Conservation (phyloP, 2,329 filamentous ascomycete species). For the Capronia epimyces region DNA sequence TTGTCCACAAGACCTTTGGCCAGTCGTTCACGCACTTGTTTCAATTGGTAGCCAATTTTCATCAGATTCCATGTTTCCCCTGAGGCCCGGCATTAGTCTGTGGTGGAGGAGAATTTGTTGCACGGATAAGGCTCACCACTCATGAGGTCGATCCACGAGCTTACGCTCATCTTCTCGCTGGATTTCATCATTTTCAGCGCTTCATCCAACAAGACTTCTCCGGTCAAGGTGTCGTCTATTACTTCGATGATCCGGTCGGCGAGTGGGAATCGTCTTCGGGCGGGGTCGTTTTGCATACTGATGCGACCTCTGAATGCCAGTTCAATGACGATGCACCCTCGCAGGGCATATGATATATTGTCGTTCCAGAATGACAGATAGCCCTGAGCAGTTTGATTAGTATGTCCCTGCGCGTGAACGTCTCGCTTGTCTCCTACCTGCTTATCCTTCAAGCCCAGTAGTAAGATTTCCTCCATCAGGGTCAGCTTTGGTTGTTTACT, state of each 20-base stretch:
- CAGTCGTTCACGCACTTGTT: slow-evolving; percentile 95
- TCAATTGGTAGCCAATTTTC: slow-evolving; percentile 99
- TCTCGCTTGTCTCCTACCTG: slow-evolving; percentile 59
- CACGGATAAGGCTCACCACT: slow-evolving; percentile 61
- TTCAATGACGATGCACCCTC: slow-evolving; percentile 97
- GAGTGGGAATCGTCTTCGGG: slow-evolving; percentile 82
- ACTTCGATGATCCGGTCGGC: slow-evolving; percentile 95
- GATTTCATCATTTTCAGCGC: slow-evolving; percentile 99
- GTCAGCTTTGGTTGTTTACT: slow-evolving; percentile 98
- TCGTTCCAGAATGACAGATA: slow-evolving; percentile 99
- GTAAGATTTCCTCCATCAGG: slow-evolving; percentile 94
- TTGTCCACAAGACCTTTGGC: slow-evolving; percentile 98
- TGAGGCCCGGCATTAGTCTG: slow-evolving; percentile 36
- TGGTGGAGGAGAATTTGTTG: neutral
- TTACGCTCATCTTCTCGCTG: slow-evolving; percentile 99
- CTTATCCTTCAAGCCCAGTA: slow-evolving; percentile 96
- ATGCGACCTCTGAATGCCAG: slow-evolving; percentile 91
- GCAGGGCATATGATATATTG: slow-evolving; percentile 96
- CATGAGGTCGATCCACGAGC: slow-evolving; percentile 98
- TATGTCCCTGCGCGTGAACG: neutral
- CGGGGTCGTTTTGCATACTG: slow-evolving; percentile 96
- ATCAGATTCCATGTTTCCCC: slow-evolving; percentile 99
- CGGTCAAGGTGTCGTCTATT: slow-evolving; percentile 90
- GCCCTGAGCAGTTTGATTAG: slow-evolving; percentile 52
- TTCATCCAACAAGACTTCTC: slow-evolving; percentile 94